These are phyloP conservation scores for Colletotrichum chrysophilum DNA, from an alignment of 2,329 filamentous ascomycete genomes.

Conservation along the genomic window DNA sequence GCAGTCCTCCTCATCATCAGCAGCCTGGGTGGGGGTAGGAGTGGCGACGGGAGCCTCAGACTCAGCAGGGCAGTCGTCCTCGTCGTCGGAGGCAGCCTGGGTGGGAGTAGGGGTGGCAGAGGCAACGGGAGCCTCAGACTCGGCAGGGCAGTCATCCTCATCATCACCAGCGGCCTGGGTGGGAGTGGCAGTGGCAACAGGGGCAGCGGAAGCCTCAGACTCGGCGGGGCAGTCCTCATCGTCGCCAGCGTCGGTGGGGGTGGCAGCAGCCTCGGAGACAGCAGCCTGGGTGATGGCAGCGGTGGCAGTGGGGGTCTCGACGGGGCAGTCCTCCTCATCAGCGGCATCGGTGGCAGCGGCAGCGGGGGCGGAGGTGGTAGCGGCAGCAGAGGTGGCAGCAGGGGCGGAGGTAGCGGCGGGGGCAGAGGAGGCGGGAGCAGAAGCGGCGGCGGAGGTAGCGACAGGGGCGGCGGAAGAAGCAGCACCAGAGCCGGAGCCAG, in stretches of 20 bases:
- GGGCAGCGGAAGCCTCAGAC: not conserved
- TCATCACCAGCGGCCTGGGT: not conserved
- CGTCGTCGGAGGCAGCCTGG: not conserved
- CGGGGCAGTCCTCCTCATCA: not conserved
- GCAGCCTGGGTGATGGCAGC: not conserved
- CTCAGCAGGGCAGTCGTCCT: conserved; percentile 15
- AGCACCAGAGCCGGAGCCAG: conserved; percentile 3
- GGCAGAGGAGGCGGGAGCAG: not conserved
- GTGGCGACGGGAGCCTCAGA: not conserved
- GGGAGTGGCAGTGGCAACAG: not conserved
- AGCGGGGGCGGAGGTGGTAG: not conserved
- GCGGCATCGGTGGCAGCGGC: not conserved
- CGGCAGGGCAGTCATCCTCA: conserved; percentile 16
- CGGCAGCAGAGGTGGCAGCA: not conserved
- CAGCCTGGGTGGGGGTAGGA: not conserved
- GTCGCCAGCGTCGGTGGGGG: not conserved
- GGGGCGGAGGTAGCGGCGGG: not conserved
- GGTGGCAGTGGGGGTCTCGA: not conserved
- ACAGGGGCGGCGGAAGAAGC: not conserved
- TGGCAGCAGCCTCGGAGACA: not conserved
- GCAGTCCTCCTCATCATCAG: conserved; percentile 17
- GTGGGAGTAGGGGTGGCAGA: not conserved
- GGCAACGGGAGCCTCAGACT: not conserved
- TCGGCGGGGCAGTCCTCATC: conserved; percentile 16
- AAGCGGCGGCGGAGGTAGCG: not conserved